A percentile compares a stretch with the other conserved stretches of the same genome.
Conservation (phyloP, 257 asterid genomes). For the Asclepias syriaca region DNA sequence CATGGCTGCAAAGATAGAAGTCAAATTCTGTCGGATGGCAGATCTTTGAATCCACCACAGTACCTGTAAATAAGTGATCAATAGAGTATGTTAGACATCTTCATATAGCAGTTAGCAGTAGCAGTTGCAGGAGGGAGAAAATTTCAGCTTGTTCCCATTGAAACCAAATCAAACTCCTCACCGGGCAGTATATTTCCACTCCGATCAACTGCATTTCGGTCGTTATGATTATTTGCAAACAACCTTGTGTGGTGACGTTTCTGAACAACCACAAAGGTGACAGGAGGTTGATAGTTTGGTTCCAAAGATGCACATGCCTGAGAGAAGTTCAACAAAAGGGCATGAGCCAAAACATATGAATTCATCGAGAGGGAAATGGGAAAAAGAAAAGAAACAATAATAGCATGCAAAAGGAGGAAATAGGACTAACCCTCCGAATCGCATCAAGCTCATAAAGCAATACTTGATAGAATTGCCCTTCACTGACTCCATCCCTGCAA, state of each 20-base stretch:
- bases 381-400: not conserved
- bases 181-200: constrained; percentile 97
- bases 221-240: constrained; percentile 74
- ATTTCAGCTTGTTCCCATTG: not conserved
- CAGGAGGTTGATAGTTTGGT: constrained; percentile 90
- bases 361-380: not conserved
- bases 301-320: constrained; percentile 97
- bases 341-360: not conserved
- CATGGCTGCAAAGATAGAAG: constrained; percentile 96
- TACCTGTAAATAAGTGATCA: constrained; percentile 39
- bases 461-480: constrained; percentile 95
- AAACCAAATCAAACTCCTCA: constrained; percentile 12
- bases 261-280: constrained; percentile 94
- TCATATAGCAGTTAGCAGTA: too few species aligned
- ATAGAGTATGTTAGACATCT: not conserved
- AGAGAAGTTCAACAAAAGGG: not conserved
- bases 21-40: constrained; percentile 97
- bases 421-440: constrained; percentile 61
- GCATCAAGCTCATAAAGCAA: constrained; percentile 92
- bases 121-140: not conserved
- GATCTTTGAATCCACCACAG: constrained; percentile 86
- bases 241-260: constrained; percentile 92
- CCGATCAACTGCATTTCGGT: constrained; percentile 53
- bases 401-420: not conserved
- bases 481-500: constrained; percentile 92